phyloP scores from a whole-genome alignment of 2,329 filamentous ascomycete species.

The Byssochlamys sp. region DNA sequence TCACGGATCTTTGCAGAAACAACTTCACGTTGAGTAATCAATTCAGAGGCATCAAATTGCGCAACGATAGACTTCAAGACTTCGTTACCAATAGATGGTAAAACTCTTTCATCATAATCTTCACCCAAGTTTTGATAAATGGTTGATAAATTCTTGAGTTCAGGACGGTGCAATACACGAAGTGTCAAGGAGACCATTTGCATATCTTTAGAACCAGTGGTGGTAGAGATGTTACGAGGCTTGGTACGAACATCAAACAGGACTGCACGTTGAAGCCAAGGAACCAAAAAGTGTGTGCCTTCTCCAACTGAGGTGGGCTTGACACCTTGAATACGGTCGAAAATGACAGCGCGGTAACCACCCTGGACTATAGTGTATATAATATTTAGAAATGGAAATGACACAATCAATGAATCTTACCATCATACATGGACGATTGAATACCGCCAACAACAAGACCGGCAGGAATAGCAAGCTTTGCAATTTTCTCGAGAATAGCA shows the following conservation, averaged over 20 bases:
- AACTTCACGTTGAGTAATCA: slow-evolving; percentile 96
- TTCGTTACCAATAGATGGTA: slow-evolving; percentile 98
- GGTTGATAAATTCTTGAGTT: slow-evolving; percentile 83
- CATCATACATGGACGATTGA: too few species aligned
- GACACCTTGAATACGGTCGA: slow-evolving; percentile 84
- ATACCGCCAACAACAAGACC: too few species aligned
- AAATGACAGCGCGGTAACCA: slow-evolving; percentile 90
- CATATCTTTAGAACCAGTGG: slow-evolving; percentile 94
- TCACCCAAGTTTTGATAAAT: slow-evolving; percentile 98
- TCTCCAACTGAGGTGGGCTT: slow-evolving; percentile 88
- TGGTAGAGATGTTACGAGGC: slow-evolving; percentile 93
- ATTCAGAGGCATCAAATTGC: slow-evolving; percentile 95
- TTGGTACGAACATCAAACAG: slow-evolving; percentile 95
- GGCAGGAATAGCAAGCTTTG: too few species aligned
- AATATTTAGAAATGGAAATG: too few species aligned
- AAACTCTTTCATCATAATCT: slow-evolving; percentile 96
- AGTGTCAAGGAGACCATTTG: slow-evolving; percentile 99
- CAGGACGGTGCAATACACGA: slow-evolving; percentile 85
- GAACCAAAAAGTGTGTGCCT: slow-evolving; percentile 90
- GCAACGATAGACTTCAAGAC: slow-evolving; percentile 97
- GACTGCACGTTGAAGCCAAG: slow-evolving; percentile 90
- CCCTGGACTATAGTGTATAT: too few species aligned
- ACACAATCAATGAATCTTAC: too few species aligned
- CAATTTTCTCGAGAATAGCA: too few species aligned
- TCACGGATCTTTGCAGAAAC: slow-evolving; percentile 87